phyloP scores from a whole-genome alignment of 2,329 filamentous ascomycete species.

The Fusarium nodosum region DNA sequence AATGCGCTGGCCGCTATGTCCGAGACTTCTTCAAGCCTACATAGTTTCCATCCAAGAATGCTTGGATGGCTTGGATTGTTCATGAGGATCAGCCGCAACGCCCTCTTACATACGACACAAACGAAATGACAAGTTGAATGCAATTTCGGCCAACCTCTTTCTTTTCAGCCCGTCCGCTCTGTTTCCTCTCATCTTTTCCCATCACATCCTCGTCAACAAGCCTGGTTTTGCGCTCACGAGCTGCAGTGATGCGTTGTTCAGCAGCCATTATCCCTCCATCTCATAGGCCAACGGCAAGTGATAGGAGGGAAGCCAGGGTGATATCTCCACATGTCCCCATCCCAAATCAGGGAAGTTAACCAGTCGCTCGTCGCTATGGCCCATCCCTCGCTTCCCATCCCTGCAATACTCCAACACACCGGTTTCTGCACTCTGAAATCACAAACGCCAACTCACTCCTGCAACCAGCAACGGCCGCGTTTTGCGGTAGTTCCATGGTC shows the following conservation, averaged over 20 bases:
- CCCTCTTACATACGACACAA: slow-evolving; percentile 30
- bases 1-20: slow-evolving; percentile 28
- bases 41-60: slow-evolving; percentile 30
- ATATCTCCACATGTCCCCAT: slow-evolving; percentile 56
- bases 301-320: slow-evolving; percentile 60
- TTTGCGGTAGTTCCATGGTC: slow-evolving; percentile 46
- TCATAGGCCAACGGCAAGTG: slow-evolving; percentile 53
- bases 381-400: slow-evolving; percentile 51
- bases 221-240: slow-evolving; percentile 48
- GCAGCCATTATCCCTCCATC: slow-evolving; percentile 60
- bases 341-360: slow-evolving; percentile 58
- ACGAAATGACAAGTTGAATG: slow-evolving; percentile 38
- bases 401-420: slow-evolving; percentile 49
- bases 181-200: slow-evolving; percentile 31
- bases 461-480: slow-evolving; percentile 61
- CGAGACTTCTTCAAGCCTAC: slow-evolving; percentile 17
- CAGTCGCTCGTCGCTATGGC: slow-evolving; percentile 50
- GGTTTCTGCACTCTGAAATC: slow-evolving; percentile 51
- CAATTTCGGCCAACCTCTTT: slow-evolving; percentile 47
- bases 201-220: slow-evolving; percentile 29
- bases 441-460: slow-evolving; percentile 62
- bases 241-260: slow-evolving; percentile 62
- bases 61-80: slow-evolving; percentile 28
- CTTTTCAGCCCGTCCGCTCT: slow-evolving; percentile 19
- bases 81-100: slow-evolving; percentile 44